Evolutionary conservation across 2,329 filamentous ascomycete species (phyloP).

Genomic region (Monilinia laxa): DNA sequence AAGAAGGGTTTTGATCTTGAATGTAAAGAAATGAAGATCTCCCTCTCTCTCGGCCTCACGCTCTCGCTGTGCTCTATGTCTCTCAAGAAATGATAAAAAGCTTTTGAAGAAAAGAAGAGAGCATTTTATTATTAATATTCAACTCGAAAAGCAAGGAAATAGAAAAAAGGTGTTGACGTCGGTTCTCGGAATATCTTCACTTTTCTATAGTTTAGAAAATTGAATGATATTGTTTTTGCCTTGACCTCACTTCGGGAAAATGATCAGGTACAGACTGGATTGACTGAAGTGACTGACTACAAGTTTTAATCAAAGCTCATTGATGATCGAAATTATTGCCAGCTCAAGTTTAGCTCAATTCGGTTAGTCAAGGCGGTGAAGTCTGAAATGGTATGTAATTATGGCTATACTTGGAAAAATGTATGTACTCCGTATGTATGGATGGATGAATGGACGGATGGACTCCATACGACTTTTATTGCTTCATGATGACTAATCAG

Average conservation of each 20-base stretch:
- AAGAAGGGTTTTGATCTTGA: neutral
- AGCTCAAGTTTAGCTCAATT: neutral
- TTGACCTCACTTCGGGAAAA: conserved; percentile 9
- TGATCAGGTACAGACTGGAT: neutral
- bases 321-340: conserved; percentile 18
- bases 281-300: too few species aligned
- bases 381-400: neutral
- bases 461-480: too few species aligned
- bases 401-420: neutral
- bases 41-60: neutral
- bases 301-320: neutral
- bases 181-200: conserved; percentile 13
- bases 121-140: conserved; percentile 9
- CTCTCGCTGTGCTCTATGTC: neutral
- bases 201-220: neutral
- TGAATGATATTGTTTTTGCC: conserved; percentile 4
- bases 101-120: neutral
- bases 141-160: neutral
- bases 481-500: neutral
- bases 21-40: neutral
- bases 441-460: too few species aligned
- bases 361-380: conserved; percentile 4
- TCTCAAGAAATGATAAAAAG: conserved; percentile 11
- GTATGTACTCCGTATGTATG: neutral
- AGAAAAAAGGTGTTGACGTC: neutral